Base-by-base conservation (phyloP, 768 basidiomycete species). In the Suillus placidus region DNA sequence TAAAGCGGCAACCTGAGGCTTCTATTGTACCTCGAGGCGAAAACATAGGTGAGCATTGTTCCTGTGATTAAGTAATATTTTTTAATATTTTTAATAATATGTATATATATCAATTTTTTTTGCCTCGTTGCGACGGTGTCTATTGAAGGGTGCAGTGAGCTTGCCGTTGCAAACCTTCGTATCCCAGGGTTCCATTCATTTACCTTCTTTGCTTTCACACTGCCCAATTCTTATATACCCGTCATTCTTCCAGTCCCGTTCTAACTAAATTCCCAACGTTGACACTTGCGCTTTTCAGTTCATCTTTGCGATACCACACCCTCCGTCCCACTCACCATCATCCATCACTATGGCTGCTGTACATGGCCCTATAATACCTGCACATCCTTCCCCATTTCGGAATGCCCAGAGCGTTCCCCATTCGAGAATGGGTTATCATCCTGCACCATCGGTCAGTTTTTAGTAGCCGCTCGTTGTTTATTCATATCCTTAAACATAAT, bases 11-110 rank as follows among this genome's bases (percentile, higher is more conserved):
- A 73, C 70, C 69, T 73, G 67, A 40, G 12, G 60, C 70, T 76
- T 76, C 68, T 73, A 61, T 32, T 71, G 69, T 71, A 73, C 75
- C 75, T 76, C 76, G 73, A 76, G 75, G 75, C 65, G 64, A 64
- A 77, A 55, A 65, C 72, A 70, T 69, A 67, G 67, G 10, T 37
- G 37, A 37, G 37, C 45, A 66, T 66, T 62, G 58, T 61, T 54
- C 45, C 37, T 34, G 66, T 8, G 6, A 42, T 66, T 67, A 66
- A 26, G 42, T 66, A 65, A 58, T 70, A 65, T 64, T 18, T n/a
- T n/a, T 73, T 61, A 77, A 51, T 20, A 43, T 1, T 13, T 20
- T 23, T 9, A 4, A 20, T 45, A 20, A 45, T 4, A 45, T 54
- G 16, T 43, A 43, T 57, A 32, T 58, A 61, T 62, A 42, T 26